A percentile compares a stretch with the other conserved stretches of the same genome.
Conservation (phyloP, 2,329 filamentous ascomycete species). For the Cladosporium sp. region DNA sequence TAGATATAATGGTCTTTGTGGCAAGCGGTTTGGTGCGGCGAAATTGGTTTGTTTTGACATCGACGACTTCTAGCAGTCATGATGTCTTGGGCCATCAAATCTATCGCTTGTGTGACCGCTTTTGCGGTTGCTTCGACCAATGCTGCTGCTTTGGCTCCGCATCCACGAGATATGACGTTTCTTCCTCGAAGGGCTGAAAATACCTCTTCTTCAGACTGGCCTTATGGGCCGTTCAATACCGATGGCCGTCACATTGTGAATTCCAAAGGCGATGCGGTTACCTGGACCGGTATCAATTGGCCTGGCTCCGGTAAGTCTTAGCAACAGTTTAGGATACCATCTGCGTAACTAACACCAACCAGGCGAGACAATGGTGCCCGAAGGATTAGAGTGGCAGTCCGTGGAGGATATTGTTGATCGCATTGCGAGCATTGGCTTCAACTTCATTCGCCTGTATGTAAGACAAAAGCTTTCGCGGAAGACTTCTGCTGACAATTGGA, state of each 20-base stretch:
- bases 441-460: slow-evolving; percentile 30
- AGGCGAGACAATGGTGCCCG: slow-evolving; percentile 31
- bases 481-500: not conserved
- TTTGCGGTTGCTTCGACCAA: not conserved
- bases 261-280: slow-evolving; percentile 21
- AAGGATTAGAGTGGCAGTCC: slow-evolving; percentile 30
- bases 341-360: not conserved
- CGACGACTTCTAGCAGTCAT: not conserved
- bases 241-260: slow-evolving; percentile 23
- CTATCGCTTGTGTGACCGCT: slow-evolving; percentile 5
- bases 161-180: slow-evolving; percentile 9
- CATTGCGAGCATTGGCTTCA: slow-evolving; percentile 31
- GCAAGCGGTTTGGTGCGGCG: not conserved
- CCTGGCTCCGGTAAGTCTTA: slow-evolving; percentile 21
- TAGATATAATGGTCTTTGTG: not conserved
- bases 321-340: too few species aligned
- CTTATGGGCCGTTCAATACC: slow-evolving; percentile 33
- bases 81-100: not conserved
- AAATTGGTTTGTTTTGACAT: not conserved
- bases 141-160: slow-evolving; percentile 5
- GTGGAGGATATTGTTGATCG: slow-evolving; percentile 27
- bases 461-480: too few species aligned
- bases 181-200: slow-evolving; percentile 1
- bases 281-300: slow-evolving; percentile 32
- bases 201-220: slow-evolving; percentile 15